These are phyloP conservation scores for Leonotis leonurus DNA, from an alignment of 257 asterid species.

Conservation along the genomic window DNA sequence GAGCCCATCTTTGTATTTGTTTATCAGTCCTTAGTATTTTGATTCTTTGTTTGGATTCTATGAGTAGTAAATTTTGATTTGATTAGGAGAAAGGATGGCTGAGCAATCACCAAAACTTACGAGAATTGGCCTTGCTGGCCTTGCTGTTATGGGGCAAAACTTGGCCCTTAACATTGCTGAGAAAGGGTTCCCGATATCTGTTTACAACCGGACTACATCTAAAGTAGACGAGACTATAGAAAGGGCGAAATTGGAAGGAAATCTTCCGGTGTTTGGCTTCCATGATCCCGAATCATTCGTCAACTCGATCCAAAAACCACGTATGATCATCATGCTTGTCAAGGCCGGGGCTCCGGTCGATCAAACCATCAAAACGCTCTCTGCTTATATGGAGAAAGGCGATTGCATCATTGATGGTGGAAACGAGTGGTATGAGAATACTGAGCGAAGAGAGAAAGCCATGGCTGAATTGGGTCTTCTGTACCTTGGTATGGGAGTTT, in stretches of 20 bases:
- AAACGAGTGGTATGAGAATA: constrained; percentile 97
- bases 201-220: constrained; percentile 90
- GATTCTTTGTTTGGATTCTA: background rate
- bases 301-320: constrained; percentile 86
- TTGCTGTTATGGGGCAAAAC: constrained; percentile 98
- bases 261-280: constrained; percentile 80
- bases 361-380: constrained; percentile 80
- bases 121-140: constrained; percentile 98
- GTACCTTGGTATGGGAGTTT: constrained; percentile 98
- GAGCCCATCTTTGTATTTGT: background rate
- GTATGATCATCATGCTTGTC: constrained; percentile 86
- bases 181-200: constrained; percentile 95
- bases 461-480: constrained; percentile 62
- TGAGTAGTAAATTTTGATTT: background rate
- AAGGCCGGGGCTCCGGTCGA: constrained; percentile 98
- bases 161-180: constrained; percentile 97
- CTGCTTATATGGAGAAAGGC: constrained; percentile 87
- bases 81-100: constrained; percentile 49
- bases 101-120: constrained; percentile 44
- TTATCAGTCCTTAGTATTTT: background rate
- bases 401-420: constrained; percentile 97
- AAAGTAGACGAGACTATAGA: constrained; percentile 93
- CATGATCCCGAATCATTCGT: constrained; percentile 83
- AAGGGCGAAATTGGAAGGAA: constrained; percentile 78
- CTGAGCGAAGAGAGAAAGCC: constrained; percentile 88